Evolutionary conservation across 257 asterid genomes (phyloP), one percentile per base, ranked within the genome.

Genomic region (Lavandula angustifolia): DNA sequence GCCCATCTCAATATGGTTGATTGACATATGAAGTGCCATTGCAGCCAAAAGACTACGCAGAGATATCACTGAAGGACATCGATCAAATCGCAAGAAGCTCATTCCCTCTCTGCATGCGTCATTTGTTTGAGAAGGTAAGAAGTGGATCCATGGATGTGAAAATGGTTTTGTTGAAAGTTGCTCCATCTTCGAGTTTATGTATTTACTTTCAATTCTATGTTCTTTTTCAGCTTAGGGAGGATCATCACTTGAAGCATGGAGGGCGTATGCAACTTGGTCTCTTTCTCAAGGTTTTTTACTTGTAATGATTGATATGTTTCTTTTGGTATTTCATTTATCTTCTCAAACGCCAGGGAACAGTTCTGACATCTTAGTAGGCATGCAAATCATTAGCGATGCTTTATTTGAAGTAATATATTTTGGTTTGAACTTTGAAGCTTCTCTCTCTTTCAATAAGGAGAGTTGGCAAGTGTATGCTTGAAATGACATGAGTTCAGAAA

Each of bases 161-260:
- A 31, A 48, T 27, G 38, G 48, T 56, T 35, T 60, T 22, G 27
- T 22, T 22, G 27, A 22, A 22, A 22, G 34, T 54, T 66, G 22
- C 46, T 66, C 67, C 32, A 66, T 43, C 37, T 34, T 8, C 50
- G 34, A 9, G 58, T 14, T 63, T n/a, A 17, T 54, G 55, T 33
- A 55, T 14, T 22, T 10, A 54, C 37, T 58, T 47, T 41, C 29
- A 46, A 72, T 60, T 69, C 18, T 14, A 41, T 64, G 31, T 37
- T 40, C 64, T 65, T 73, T 38, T 67, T 71, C 95, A 94, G 99
- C 86, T 94, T 70, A 80, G 84, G 75, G 99, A 90, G 82, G 95
- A 94, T 77, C 99, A 94, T 84, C 99, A 94, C 87, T 79, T 94
- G 86, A 94, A 84, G 85, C 95, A 94, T 73, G 99, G 97, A 71